Conservation (phyloP, 768 basidiomycete species). For the Boletus huronensis region DNA sequence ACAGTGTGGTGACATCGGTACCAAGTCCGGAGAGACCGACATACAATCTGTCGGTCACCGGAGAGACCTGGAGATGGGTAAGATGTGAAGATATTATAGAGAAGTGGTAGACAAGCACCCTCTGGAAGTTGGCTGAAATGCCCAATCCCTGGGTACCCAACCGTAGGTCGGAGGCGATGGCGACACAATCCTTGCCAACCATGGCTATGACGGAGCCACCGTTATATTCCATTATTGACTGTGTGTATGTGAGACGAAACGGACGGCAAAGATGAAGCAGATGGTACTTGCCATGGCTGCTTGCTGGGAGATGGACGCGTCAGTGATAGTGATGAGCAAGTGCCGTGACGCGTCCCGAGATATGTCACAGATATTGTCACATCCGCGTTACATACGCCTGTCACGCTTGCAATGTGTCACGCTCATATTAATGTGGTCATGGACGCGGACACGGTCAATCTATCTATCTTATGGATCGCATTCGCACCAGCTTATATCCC, state of each 20-base stretch:
- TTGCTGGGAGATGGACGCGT: constrained; percentile 18
- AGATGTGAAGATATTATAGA: constrained; percentile 3
- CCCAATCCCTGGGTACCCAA: constrained; percentile 85
- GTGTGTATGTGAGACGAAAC: neutral
- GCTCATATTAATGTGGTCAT: neutral
- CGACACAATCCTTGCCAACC: constrained; percentile 98
- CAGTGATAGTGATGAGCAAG: constrained; percentile 12
- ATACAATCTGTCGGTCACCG: constrained; percentile 88
- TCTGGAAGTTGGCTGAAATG: constrained; percentile 90
- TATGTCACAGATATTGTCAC: constrained; percentile 14
- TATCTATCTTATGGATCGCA: constrained; percentile 2
- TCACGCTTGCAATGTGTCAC: constrained; percentile 1
- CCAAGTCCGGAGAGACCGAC: constrained; percentile 90
- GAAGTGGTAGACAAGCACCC: constrained; percentile 49
- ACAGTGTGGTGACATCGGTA: constrained; percentile 92
- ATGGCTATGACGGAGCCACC: constrained; percentile 99
- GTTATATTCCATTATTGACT: constrained; percentile 93
- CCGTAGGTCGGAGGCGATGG: constrained; percentile 93
- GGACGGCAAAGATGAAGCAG: neutral
- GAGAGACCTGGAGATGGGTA: constrained; percentile 67
- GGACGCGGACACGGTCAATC: neutral
- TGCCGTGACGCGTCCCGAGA: constrained; percentile 21
- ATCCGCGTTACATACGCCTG: neutral
- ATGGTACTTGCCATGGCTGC: constrained; percentile 23
- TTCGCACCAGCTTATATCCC: constrained; percentile 4